A percentile compares a stretch with the other conserved stretches of the same genome.
These are phyloP conservation scores for Nemania sp. DNA, from an alignment of 2,329 filamentous ascomycete species.

Conservation along the genomic window DNA sequence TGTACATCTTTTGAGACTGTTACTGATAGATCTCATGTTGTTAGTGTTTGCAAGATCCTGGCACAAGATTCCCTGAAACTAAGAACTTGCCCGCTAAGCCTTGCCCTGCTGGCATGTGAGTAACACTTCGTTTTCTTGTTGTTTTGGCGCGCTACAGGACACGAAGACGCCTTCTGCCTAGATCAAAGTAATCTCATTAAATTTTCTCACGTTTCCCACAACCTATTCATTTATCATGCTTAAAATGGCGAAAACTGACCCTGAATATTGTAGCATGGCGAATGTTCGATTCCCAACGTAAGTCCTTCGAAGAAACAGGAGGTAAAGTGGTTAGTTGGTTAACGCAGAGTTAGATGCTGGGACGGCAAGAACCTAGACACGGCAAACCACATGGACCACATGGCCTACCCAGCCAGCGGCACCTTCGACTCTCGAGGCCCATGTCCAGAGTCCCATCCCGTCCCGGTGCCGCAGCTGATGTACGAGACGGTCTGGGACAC, in stretches of 20 bases:
- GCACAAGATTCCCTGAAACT: conserved; percentile 55
- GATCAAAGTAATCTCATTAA: background rate
- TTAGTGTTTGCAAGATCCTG: conserved; percentile 56
- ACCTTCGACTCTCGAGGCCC: conserved; percentile 52
- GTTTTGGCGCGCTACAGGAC: background rate
- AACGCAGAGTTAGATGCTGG: conserved; percentile 55
- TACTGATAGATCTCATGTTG: no score
- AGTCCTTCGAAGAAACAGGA: conserved; percentile 54
- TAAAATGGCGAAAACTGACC: conserved; percentile 12
- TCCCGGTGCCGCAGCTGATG: conserved; percentile 57
- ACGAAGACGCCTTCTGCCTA: background rate
- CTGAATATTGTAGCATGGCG: conserved; percentile 47
- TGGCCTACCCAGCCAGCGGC: conserved; percentile 56
- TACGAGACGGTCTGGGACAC: conserved; percentile 56
- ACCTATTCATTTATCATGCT: background rate
- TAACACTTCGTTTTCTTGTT: background rate
- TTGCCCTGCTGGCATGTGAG: conserved; percentile 54
- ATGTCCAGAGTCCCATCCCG: conserved; percentile 55
- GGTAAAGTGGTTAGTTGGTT: background rate
- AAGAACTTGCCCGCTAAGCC: conserved; percentile 54
- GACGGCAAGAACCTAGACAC: conserved; percentile 60
- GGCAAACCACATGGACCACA: conserved; percentile 57
- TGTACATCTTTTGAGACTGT: no score
- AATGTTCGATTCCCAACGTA: conserved; percentile 61
- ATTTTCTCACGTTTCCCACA: background rate